Percentiles rank a stretch among this genome's conserved stretches.
Evolutionary conservation across 2,329 filamentous ascomycete genomes (phyloP).

Genomic region (Drechmeria coniospora): DNA sequence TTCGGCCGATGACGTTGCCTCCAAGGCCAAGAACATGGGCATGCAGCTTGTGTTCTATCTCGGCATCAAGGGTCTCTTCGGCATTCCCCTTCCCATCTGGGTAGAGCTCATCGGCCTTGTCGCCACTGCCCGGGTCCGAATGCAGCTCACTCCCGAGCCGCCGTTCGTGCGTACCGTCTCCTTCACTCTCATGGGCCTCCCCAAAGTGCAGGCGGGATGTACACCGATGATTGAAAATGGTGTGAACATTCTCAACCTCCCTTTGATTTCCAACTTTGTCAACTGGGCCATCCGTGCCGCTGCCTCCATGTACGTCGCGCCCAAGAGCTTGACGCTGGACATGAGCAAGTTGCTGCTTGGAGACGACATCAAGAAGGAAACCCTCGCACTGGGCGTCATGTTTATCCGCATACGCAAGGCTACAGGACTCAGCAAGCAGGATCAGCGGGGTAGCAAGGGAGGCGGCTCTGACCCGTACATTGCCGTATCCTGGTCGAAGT

Average conservation of each 20-base stretch:
- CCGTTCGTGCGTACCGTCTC: conserved; percentile 87
- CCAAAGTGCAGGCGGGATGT: conserved; percentile 78
- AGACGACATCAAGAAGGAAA: conserved; percentile 84
- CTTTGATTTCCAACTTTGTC: conserved; percentile 89
- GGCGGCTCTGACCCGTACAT: conserved; percentile 94
- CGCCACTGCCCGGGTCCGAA: conserved; percentile 65
- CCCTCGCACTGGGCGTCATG: conserved; percentile 70
- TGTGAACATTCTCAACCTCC: conserved; percentile 81
- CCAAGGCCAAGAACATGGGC: conserved; percentile 88
- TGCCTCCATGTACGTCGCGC: conserved; percentile 81
- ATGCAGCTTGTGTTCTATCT: conserved; percentile 94
- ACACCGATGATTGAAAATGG: conserved; percentile 85
- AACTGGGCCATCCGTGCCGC: conserved; percentile 87
- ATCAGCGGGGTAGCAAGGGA: conserved; percentile 62
- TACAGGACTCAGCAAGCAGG: conserved; percentile 78
- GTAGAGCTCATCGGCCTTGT: conserved; percentile 87
- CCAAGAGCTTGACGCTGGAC: conserved; percentile 86
- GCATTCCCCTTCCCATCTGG: conserved; percentile 73
- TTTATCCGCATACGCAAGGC: conserved; percentile 88
- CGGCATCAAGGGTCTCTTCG: conserved; percentile 76
- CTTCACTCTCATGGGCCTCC: conserved; percentile 86
- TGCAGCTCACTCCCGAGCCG: conserved; percentile 78
- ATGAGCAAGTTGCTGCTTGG: conserved; percentile 81
- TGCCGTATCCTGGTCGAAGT: conserved; percentile 88
- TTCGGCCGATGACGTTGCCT: conserved; percentile 50